Conservation (phyloP, 1,284 basidiomycete genomes). For the Paramarasmius palmivorus region DNA sequence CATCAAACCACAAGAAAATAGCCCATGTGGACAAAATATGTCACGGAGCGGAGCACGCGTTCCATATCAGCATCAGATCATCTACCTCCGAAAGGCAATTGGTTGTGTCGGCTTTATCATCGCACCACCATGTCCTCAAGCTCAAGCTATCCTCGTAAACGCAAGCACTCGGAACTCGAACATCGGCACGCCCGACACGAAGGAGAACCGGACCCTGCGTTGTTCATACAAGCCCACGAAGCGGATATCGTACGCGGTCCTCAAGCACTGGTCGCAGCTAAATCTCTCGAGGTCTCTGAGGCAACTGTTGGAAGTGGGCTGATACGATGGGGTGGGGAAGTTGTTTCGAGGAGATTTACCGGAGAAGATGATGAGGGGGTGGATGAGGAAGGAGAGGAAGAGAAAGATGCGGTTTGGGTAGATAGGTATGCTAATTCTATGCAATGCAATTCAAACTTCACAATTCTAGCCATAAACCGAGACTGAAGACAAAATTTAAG, state of each 20-base stretch:
- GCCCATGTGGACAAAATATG: too few species aligned
- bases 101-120: too few species aligned
- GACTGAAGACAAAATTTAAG: background rate
- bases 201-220: slow-evolving; percentile 24
- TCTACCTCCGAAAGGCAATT: background rate
- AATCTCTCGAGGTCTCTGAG: slow-evolving; percentile 44
- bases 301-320: slow-evolving; percentile 39
- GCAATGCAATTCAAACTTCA: background rate
- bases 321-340: slow-evolving; percentile 41
- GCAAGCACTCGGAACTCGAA: background rate
- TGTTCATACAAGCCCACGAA: slow-evolving; percentile 68
- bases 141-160: background rate
- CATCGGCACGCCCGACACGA: background rate
- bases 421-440: slow-evolving; percentile 21
- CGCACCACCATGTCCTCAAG: too few species aligned
- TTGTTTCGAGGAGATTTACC: slow-evolving; percentile 7
- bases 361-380: slow-evolving; percentile 10
- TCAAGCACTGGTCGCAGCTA: slow-evolving; percentile 39
- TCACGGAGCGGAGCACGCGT: too few species aligned
- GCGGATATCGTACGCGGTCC: slow-evolving; percentile 60
- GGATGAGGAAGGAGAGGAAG: background rate
- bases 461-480: background rate
- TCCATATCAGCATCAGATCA: too few species aligned
- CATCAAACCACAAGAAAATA: too few species aligned
- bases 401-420: slow-evolving; percentile 15